phyloP scores from a whole-genome alignment of 495 filamentous ascomycete genomes.

The Geopyxis carbonaria region DNA sequence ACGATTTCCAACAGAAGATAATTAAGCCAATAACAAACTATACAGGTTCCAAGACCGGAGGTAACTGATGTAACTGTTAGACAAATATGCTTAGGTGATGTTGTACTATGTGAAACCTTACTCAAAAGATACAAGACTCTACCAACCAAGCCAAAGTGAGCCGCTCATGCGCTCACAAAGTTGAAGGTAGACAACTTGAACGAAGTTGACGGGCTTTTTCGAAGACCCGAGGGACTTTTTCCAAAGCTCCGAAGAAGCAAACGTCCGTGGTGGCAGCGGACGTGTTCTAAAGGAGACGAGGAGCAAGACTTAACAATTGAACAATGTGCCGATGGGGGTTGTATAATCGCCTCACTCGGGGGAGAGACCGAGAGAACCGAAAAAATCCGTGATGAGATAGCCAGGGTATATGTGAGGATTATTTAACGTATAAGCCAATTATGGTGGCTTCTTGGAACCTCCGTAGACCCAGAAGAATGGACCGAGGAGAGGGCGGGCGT shows the following conservation, averaged over 20 bases:
- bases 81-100: no score
- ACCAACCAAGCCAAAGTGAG: no score
- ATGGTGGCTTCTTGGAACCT: constrained; percentile 95
- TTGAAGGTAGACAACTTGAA: constrained; percentile 6
- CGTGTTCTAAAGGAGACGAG: no score
- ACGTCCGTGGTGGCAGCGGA: constrained; percentile 2
- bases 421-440: constrained; percentile 46
- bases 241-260: constrained; percentile 5
- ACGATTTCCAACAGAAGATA: no score
- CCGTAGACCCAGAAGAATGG: constrained; percentile 84
- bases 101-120: no score
- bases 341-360: constrained; percentile 28
- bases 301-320: constrained; percentile 4
- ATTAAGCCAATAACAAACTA: no score
- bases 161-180: constrained; percentile 8
- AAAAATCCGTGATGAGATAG: no score
- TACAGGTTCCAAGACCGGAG: no score
- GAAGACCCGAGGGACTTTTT: constrained; percentile 6
- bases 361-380: constrained; percentile 17
- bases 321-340: constrained; percentile 22
- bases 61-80: no score
- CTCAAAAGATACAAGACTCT: no score
- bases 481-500: constrained; percentile 82
- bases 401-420: no score
- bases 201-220: constrained; percentile 2